A percentile compares a stretch with the other conserved stretches of the same genome.
Evolutionary conservation across 441 rosid genomes (phyloP).

Genomic region (Pelargonium fulgidum): DNA sequence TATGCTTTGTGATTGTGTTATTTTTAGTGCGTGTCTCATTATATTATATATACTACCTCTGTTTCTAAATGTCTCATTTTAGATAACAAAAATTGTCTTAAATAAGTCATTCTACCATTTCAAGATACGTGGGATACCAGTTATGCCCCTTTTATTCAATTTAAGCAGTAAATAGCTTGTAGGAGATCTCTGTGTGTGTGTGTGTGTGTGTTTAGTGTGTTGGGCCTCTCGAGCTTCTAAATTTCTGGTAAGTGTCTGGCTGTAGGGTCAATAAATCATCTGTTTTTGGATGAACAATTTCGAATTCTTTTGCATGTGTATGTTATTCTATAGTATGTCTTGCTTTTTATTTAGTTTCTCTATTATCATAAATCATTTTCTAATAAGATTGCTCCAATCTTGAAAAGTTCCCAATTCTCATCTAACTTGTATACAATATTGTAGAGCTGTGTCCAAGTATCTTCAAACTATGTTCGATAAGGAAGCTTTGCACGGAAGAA

Average conservation of each 20-base stretch:
- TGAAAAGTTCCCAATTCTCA: neutral
- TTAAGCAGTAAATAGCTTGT: too few species aligned
- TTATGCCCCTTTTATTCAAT: too few species aligned
- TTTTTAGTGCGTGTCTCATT: neutral
- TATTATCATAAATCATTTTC: neutral
- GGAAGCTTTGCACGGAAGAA: conserved; percentile 58
- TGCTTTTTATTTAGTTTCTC: neutral
- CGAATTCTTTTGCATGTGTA: neutral
- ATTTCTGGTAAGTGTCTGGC: neutral
- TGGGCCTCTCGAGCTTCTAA: neutral
- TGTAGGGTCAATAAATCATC: neutral
- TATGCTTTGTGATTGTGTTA: neutral
- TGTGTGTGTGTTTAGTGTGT: neutral
- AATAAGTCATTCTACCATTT: too few species aligned
- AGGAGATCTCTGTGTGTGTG: too few species aligned
- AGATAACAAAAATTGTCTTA: too few species aligned
- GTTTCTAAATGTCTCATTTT: too few species aligned
- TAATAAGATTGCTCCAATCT: neutral
- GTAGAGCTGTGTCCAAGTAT: conserved; percentile 90
- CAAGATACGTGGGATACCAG: too few species aligned
- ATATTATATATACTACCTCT: too few species aligned
- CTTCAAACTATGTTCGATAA: conserved; percentile 66
- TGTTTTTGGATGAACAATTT: conserved; percentile 2
- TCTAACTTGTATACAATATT: conserved; percentile 10
- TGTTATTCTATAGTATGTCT: neutral